Percentiles rank a stretch among this genome's conserved stretches.
phyloP scores from a whole-genome alignment of 306 rosid species.

The Cucurbita moschata region DNA sequence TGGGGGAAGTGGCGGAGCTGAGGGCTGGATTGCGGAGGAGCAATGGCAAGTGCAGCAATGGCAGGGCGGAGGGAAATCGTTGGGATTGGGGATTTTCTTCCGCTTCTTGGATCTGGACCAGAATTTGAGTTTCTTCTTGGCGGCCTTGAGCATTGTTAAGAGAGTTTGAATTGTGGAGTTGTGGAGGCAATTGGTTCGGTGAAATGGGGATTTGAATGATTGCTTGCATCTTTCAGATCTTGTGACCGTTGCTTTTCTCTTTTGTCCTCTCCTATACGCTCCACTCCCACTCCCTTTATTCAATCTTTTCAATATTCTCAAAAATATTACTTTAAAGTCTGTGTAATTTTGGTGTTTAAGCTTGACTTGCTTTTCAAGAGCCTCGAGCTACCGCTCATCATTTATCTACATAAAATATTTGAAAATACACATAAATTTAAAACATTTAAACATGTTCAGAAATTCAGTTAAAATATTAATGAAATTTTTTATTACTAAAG shows the following conservation, averaged over 20 bases:
- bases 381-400: too few relatives aligned
- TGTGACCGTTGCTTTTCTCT: neutral
- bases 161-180: neutral
- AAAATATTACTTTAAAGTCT: too few relatives aligned
- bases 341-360: too few relatives aligned
- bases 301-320: neutral
- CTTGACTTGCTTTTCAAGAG: too few relatives aligned
- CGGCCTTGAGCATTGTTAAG: conserved; percentile 20
- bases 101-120: conserved; percentile 36
- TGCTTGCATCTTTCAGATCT: neutral
- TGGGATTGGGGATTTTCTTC: conserved; percentile 6
- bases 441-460: too few relatives aligned
- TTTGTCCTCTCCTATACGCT: neutral
- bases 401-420: too few relatives aligned
- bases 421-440: too few relatives aligned
- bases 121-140: conserved; percentile 43
- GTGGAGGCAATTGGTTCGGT: neutral
- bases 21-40: conserved; percentile 19
- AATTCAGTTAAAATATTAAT: too few relatives aligned
- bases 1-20: conserved; percentile 52
- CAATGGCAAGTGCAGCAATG: neutral
- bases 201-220: neutral
- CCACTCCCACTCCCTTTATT: neutral
- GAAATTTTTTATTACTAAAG: too few relatives aligned
- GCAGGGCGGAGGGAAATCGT: conserved; percentile 5